These are phyloP conservation scores for Thelephora aurantiotincta DNA, from an alignment of 768 basidiomycete genomes.

Conservation along the genomic window DNA sequence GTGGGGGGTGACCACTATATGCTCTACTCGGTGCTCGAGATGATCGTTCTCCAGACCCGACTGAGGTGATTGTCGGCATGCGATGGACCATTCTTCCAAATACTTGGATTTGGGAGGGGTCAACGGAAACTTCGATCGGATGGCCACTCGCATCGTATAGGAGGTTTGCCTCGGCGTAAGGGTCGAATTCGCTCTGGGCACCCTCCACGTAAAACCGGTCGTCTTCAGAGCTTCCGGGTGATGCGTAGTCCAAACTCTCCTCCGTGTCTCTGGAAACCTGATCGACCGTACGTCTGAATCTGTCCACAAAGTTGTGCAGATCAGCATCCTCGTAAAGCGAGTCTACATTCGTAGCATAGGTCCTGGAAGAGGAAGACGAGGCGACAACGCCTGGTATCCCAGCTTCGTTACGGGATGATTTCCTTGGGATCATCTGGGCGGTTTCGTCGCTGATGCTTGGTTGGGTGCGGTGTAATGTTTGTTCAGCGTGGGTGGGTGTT, in stretches of 20 bases:
- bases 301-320: slow-evolving; percentile 29
- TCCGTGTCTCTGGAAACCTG: slow-evolving; percentile 42
- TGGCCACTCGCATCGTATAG: slow-evolving; percentile 27
- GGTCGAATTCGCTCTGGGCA: slow-evolving; percentile 11
- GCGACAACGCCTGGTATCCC: not conserved
- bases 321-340: slow-evolving; percentile 18
- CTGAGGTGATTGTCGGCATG: slow-evolving; percentile 72
- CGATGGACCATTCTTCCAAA: slow-evolving; percentile 52
- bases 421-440: not conserved
- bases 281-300: slow-evolving; percentile 34
- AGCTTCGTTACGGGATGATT: not conserved
- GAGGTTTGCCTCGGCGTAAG: slow-evolving; percentile 13
- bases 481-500: not conserved
- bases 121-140: slow-evolving; percentile 14
- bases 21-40: no score
- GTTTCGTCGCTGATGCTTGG: not conserved
- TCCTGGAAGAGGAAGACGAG: not conserved
- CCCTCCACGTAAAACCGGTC: slow-evolving; percentile 2
- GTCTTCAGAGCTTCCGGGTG: slow-evolving; percentile 2
- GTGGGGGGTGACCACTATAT: no score
- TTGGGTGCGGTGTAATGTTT: not conserved
- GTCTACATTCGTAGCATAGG: not conserved
- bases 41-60: slow-evolving; percentile 47
- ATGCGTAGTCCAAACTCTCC: slow-evolving; percentile 25
- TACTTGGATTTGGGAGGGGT: slow-evolving; percentile 40